These are phyloP conservation scores for Bolboschoenoplectus hybrid DNA, from an alignment of 202 grass and related monocot genomes.

Conservation along the genomic window DNA sequence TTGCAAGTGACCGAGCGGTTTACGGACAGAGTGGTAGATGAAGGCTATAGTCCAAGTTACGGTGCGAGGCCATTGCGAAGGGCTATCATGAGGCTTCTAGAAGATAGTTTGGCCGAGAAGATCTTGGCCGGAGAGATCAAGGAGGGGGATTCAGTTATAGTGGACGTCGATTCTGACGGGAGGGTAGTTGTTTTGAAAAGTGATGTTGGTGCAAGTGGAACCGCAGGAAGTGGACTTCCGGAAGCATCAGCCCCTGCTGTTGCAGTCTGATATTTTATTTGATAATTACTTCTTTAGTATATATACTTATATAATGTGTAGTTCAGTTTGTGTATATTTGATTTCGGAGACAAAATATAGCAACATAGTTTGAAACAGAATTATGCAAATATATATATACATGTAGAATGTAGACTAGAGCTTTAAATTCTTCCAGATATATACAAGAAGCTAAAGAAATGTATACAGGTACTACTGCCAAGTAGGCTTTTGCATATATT, in stretches of 20 bases:
- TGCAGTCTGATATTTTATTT: constrained; percentile 20
- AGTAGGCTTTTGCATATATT: background rate
- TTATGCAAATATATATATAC: background rate
- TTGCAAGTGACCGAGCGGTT: constrained; percentile 81
- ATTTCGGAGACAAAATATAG: background rate
- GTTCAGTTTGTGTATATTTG: constrained; percentile 29
- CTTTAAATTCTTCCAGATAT: constrained; percentile 24
- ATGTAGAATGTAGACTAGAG: constrained; percentile 22
- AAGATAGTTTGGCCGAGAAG: constrained; percentile 82
- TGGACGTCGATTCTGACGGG: constrained; percentile 68
- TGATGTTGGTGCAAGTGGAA: constrained; percentile 27
- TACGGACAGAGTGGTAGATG: constrained; percentile 74
- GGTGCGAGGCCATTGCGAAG: constrained; percentile 70
- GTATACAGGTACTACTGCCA: background rate
- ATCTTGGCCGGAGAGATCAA: constrained; percentile 66
- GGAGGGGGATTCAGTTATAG: constrained; percentile 72
- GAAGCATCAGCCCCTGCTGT: constrained; percentile 48
- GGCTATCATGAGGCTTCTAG: constrained; percentile 81
- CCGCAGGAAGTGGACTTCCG: constrained; percentile 36
- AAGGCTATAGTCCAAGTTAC: constrained; percentile 81
- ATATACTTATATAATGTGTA: background rate
- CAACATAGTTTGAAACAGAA: constrained; percentile 13
- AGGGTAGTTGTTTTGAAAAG: constrained; percentile 66
- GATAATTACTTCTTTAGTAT: background rate
- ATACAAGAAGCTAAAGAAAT: background rate